Conservation (phyloP, 2,329 filamentous ascomycete species). For the Magnaporthales sp. region DNA sequence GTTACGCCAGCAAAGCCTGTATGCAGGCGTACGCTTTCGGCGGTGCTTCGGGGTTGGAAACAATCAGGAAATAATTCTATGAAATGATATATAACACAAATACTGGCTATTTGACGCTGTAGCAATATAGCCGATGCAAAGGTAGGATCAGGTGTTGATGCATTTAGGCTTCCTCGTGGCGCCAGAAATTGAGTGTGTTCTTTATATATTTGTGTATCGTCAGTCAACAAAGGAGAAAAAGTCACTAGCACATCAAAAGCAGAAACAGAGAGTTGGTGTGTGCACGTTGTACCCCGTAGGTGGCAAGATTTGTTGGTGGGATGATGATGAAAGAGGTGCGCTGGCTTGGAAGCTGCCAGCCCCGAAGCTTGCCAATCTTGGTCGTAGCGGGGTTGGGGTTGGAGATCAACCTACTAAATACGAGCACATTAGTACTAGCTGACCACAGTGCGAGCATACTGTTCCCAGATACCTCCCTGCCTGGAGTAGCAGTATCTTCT, state of each 20-base stretch:
- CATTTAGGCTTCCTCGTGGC: background rate
- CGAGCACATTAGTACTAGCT: background rate
- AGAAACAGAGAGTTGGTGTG: background rate
- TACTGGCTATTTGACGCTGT: background rate
- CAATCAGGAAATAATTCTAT: background rate
- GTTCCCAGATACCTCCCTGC: background rate
- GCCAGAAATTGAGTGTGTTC: background rate
- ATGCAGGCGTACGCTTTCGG: background rate
- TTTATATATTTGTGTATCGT: background rate
- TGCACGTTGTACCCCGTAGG: too few species aligned
- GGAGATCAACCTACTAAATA: background rate
- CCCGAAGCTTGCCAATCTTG: background rate
- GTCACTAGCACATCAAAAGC: background rate
- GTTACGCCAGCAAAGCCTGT: background rate
- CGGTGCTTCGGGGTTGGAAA: background rate
- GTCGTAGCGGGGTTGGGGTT: background rate
- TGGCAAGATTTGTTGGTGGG: background rate
- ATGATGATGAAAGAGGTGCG: background rate
- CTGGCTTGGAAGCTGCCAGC: background rate
- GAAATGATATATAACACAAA: background rate
- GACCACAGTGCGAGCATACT: background rate
- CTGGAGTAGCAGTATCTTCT: too few species aligned
- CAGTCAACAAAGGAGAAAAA: background rate
- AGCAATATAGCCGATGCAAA: background rate
- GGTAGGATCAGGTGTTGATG: background rate